A percentile compares a stretch with the other conserved stretches of the same genome.
These are phyloP conservation scores for Sordariomycetes sp. DNA, from an alignment of 2,329 filamentous ascomycete species.

Conservation along the genomic window DNA sequence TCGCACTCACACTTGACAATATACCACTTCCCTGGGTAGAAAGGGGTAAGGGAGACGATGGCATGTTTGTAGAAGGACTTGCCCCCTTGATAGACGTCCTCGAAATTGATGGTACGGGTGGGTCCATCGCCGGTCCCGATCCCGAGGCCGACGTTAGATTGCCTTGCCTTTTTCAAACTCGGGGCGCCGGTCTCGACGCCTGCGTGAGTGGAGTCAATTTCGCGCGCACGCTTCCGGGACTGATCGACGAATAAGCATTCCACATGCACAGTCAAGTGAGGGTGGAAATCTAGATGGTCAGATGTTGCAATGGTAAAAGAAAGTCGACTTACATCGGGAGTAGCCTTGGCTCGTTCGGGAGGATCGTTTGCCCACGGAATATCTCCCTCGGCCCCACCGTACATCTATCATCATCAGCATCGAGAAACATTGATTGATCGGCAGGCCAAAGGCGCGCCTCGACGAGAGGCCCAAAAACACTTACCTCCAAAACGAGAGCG, in stretches of 20 bases:
- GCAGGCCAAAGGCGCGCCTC: background rate
- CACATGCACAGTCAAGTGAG: background rate
- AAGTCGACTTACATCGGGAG: background rate
- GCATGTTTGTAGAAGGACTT: conserved; percentile 9
- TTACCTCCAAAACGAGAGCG: background rate
- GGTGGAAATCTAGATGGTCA: background rate
- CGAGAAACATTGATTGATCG: background rate
- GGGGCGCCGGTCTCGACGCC: background rate
- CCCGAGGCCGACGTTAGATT: background rate
- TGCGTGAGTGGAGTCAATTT: background rate
- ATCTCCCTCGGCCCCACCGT: no score
- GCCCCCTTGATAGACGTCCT: conserved; percentile 10
- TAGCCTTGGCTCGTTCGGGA: background rate
- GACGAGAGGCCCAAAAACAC: background rate
- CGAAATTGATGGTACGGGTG: conserved; percentile 7
- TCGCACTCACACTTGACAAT: conserved; percentile 10
- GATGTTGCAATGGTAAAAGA: background rate
- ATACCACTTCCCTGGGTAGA: conserved; percentile 6
- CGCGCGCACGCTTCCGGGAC: background rate
- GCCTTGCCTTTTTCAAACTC: background rate
- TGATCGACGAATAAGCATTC: background rate
- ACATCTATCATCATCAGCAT: background rate
- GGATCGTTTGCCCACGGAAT: no score
- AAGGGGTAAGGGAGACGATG: conserved; percentile 7
- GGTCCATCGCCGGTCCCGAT: background rate